Conservation (phyloP, 176 grass and related monocot species). For the Urochloa ruziziensis region DNA sequence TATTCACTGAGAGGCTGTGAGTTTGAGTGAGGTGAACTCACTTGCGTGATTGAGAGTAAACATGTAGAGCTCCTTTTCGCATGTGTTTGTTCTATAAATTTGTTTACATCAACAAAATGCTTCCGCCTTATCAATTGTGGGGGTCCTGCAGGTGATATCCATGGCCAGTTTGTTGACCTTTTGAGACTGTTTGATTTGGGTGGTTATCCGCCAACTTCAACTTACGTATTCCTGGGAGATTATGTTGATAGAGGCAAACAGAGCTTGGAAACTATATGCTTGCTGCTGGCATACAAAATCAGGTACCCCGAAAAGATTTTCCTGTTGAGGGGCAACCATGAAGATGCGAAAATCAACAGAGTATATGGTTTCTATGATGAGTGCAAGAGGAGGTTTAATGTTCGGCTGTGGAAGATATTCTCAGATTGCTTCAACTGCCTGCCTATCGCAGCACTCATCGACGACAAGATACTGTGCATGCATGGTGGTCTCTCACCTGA, state of each 20-base stretch:
- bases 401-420: constrained; percentile 61
- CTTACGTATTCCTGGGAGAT: constrained; percentile 61
- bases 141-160: constrained; percentile 56
- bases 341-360: constrained; percentile 76
- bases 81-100: neutral
- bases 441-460: constrained; percentile 49
- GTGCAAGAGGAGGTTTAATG: constrained; percentile 71
- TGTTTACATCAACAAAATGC: neutral
- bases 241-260: constrained; percentile 58
- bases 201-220: constrained; percentile 62
- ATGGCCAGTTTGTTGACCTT: constrained; percentile 63
- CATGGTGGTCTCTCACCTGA: constrained; percentile 53
- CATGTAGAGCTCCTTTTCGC: neutral
- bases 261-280: constrained; percentile 56
- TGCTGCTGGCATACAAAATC: constrained; percentile 55
- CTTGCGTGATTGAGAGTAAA: neutral
- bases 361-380: constrained; percentile 76
- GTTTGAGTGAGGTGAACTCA: neutral
- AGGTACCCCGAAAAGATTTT: constrained; percentile 61
- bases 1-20: neutral
- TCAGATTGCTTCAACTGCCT: constrained; percentile 62
- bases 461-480: constrained; percentile 56
- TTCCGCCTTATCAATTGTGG: neutral
- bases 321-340: constrained; percentile 63
- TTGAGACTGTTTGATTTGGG: constrained; percentile 58